Evolutionary conservation across 179 eudicot genomes (phyloP).

Genomic region (Corrigiola litoralis): DNA sequence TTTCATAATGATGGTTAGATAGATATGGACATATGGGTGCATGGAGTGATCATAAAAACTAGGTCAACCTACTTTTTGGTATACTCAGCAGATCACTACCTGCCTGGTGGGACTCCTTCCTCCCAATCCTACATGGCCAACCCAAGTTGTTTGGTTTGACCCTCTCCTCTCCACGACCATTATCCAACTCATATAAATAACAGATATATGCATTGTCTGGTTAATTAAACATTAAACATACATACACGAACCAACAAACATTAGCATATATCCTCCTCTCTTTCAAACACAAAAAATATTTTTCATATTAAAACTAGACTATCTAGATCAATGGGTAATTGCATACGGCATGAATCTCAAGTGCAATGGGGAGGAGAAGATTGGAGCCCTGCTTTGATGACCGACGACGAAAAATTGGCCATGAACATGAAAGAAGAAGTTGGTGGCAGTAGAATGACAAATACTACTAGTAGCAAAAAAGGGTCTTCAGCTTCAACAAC

Average conservation of each 20-base stretch:
- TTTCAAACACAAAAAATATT: background rate
- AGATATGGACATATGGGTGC: too few species aligned
- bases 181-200: too few species aligned
- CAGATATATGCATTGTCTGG: background rate
- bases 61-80: background rate
- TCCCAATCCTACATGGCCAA: slow-evolving; percentile 14
- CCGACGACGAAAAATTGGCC: background rate
- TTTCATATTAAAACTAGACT: background rate
- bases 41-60: too few species aligned
- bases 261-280: background rate
- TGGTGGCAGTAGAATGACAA: too few species aligned
- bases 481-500: background rate
- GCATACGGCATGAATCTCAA: slow-evolving; percentile 33
- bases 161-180: background rate
- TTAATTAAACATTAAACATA: background rate
- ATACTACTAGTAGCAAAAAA: background rate
- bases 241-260: background rate
- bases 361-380: slow-evolving; percentile 49
- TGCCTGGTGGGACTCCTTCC: slow-evolving; percentile 22
- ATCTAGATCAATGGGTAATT: slow-evolving; percentile 37
- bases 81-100: too few species aligned
- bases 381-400: slow-evolving; percentile 26
- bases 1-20: too few species aligned
- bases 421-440: slow-evolving; percentile 10
- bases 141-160: slow-evolving; percentile 13